These are phyloP conservation scores for Nicotiana tabacum DNA, from an alignment of 257 asterid species.

Conservation along the genomic window DNA sequence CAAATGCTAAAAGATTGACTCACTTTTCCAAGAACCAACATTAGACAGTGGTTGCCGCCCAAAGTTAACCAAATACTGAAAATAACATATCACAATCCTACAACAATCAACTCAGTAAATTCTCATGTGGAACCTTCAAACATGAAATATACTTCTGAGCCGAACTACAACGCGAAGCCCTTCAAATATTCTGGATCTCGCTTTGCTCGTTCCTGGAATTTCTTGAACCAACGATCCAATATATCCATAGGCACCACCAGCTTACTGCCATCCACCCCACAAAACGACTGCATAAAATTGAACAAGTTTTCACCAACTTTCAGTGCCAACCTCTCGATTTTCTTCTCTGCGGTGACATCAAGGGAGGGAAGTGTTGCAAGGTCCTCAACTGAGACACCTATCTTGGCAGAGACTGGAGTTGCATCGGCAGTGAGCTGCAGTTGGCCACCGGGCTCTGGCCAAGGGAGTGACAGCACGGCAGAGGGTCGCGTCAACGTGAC, in stretches of 20 bases:
- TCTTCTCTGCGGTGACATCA: slow-evolving; percentile 80
- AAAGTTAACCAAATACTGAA: not conserved
- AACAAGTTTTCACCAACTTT: slow-evolving; percentile 92
- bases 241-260: slow-evolving; percentile 94
- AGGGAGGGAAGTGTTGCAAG: slow-evolving; percentile 67
- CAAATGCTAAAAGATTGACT: not conserved
- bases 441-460: slow-evolving; percentile 85
- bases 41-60: not conserved
- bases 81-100: not conserved
- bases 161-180: slow-evolving; percentile 67
- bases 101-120: not conserved
- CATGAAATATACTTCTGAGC: not conserved
- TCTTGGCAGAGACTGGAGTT: slow-evolving; percentile 69
- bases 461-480: slow-evolving; percentile 77
- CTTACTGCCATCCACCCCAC: slow-evolving; percentile 89
- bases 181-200: slow-evolving; percentile 86
- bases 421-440: slow-evolving; percentile 55
- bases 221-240: slow-evolving; percentile 94
- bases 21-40: not conserved
- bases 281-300: slow-evolving; percentile 93
- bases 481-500: slow-evolving; percentile 80
- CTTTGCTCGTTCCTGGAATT: slow-evolving; percentile 88
- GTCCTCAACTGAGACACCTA: slow-evolving; percentile 89
- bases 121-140: not conserved
- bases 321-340: slow-evolving; percentile 84